phyloP scores from a whole-genome alignment of 1,139 yeast genomes.

The Debaryomyces subglobosus region DNA sequence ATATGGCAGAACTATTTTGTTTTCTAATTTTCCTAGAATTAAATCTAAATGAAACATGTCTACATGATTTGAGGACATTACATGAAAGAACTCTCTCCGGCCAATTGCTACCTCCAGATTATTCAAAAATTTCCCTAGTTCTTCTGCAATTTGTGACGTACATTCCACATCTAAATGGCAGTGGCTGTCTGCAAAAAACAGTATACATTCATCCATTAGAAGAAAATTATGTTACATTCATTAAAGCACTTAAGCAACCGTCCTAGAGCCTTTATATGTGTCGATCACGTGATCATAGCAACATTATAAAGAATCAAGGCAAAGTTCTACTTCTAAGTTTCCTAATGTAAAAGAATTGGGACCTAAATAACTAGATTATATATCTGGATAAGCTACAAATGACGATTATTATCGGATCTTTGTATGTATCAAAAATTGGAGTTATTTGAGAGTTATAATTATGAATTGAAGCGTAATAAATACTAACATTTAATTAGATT shows the following conservation, averaged over 20 bases:
- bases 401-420: constrained; percentile 64
- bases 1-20: constrained; percentile 51
- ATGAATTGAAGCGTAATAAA: not conserved
- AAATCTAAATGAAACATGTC: constrained; percentile 45
- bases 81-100: constrained; percentile 18
- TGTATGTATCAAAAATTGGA: constrained; percentile 47
- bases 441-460: not conserved
- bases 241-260: not conserved
- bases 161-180: constrained; percentile 24
- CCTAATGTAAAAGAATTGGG: not conserved
- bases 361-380: not conserved
- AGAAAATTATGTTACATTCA: not conserved
- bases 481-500: constrained; percentile 45
- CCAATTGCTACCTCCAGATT: not conserved
- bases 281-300: constrained; percentile 8
- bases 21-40: constrained; percentile 28
- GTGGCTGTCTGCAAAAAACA: constrained; percentile 21
- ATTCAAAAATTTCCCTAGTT: constrained; percentile 16
- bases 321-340: not conserved
- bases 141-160: constrained; percentile 12
- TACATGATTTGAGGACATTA: constrained; percentile 63
- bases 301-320: not conserved
- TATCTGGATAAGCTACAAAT: constrained; percentile 24
- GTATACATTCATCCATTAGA: not conserved
- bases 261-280: not conserved